Conservation (phyloP, 371 early-diverging fungal species). For the Mortierella sp. region DNA sequence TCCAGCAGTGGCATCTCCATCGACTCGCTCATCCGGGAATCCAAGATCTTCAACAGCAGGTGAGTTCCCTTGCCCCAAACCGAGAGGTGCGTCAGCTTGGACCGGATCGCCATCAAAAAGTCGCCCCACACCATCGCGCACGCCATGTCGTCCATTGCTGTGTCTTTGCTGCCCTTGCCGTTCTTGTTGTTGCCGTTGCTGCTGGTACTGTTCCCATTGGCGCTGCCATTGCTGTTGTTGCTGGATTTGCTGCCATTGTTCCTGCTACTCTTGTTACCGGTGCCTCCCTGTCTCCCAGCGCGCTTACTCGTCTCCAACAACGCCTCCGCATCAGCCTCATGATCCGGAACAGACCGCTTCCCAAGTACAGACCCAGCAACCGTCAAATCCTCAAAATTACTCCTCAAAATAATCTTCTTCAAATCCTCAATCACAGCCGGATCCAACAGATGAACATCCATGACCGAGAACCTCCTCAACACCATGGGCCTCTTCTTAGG, state of each 20-base stretch:
- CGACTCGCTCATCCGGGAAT: background rate
- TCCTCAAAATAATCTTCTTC: slow-evolving; percentile 32
- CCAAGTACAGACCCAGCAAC: slow-evolving; percentile 1
- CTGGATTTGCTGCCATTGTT: background rate
- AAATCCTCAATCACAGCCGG: slow-evolving; percentile 30
- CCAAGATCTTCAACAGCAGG: slow-evolving; percentile 8
- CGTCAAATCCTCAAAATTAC: slow-evolving; percentile 10
- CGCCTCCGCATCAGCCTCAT: background rate
- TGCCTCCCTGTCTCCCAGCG: background rate
- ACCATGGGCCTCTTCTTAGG: slow-evolving; percentile 48
- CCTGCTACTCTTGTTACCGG: background rate
- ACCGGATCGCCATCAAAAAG: slow-evolving; percentile 21
- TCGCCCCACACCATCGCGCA: slow-evolving; percentile 10
- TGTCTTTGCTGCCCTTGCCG: slow-evolving; percentile 14
- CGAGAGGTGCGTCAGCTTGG: slow-evolving; percentile 23
- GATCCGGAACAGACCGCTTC: background rate
- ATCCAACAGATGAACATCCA: slow-evolving; percentile 23
- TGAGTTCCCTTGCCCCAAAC: slow-evolving; percentile 13
- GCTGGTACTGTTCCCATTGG: background rate
- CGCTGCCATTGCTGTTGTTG: slow-evolving; percentile 4
- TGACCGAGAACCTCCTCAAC: slow-evolving; percentile 14
- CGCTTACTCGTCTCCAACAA: background rate
- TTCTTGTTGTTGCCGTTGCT: slow-evolving; percentile 2
- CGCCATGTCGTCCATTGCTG: slow-evolving; percentile 4
- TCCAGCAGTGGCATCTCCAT: slow-evolving; percentile 21